These are phyloP conservation scores for Cystobasidium onofrii DNA, from an alignment of 768 basidiomycete genomes.

Conservation along the genomic window DNA sequence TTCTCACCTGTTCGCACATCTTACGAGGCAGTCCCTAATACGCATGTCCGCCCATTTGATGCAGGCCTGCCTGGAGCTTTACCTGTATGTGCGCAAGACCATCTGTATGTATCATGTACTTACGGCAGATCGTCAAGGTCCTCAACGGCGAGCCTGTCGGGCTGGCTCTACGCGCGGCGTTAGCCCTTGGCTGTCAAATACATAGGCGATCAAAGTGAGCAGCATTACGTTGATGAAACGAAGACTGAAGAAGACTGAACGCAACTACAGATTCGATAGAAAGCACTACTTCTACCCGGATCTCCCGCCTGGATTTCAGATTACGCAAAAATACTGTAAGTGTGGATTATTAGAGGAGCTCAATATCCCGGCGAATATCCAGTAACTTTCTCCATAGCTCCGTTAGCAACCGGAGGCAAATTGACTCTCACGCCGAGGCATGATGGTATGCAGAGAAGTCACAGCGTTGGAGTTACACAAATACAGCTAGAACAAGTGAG, in stretches of 20 bases:
- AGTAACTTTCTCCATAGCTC: constrained; percentile 52
- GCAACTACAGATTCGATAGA: constrained; percentile 65
- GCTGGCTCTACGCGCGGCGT: constrained; percentile 68
- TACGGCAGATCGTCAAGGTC: constrained; percentile 47
- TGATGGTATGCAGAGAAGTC: constrained; percentile 44
- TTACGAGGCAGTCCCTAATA: constrained; percentile 59
- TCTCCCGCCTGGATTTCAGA: constrained; percentile 88
- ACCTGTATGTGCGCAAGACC: constrained; percentile 55
- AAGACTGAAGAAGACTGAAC: constrained; percentile 47
- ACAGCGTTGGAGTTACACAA: constrained; percentile 74
- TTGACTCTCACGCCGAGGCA: constrained; percentile 48
- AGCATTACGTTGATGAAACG: constrained; percentile 50
- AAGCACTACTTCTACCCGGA: constrained; percentile 99
- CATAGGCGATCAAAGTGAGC: constrained; percentile 45
- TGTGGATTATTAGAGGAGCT: not conserved
- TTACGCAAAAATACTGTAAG: constrained; percentile 87
- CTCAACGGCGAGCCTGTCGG: constrained; percentile 52
- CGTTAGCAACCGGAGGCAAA: constrained; percentile 63
- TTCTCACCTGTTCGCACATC: constrained; percentile 61
- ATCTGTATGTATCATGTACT: constrained; percentile 54
- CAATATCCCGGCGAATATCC: no score
- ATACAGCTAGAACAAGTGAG: constrained; percentile 88
- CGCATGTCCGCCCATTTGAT: constrained; percentile 66
- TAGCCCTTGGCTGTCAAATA: constrained; percentile 56
- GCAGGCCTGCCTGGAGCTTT: constrained; percentile 89